Evolutionary conservation across 2,329 filamentous ascomycete genomes (phyloP).

Genomic region (Colletotrichum liriopes): DNA sequence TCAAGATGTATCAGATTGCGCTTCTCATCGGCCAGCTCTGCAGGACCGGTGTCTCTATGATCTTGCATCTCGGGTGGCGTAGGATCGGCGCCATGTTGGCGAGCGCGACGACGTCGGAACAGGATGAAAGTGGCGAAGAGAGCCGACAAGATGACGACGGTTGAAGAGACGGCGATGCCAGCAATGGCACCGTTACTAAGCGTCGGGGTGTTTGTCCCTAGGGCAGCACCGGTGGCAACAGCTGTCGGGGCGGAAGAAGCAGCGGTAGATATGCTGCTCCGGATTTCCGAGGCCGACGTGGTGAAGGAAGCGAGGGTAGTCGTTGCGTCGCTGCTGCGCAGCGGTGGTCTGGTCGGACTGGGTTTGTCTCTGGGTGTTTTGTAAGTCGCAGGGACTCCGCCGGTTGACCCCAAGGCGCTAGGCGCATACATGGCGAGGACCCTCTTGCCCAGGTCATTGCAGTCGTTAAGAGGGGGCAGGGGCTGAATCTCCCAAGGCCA

Average conservation of each 20-base stretch:
- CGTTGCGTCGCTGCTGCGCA: background rate
- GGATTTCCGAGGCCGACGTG: background rate
- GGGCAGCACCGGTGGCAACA: background rate
- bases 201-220: background rate
- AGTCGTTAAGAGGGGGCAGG: constrained; percentile 15
- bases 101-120: constrained; percentile 9
- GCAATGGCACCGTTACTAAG: constrained; percentile 26
- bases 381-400: constrained; percentile 11
- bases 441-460: constrained; percentile 19
- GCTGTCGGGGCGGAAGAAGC: background rate
- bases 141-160: background rate
- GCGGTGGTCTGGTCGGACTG: constrained; percentile 2
- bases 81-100: background rate
- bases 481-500: constrained; percentile 27
- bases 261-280: background rate
- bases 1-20: background rate
- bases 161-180: constrained; percentile 24
- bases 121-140: constrained; percentile 18
- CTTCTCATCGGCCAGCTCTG: constrained; percentile 29
- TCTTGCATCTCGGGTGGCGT: background rate
- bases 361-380: constrained; percentile 2
- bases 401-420: constrained; percentile 1
- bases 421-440: constrained; percentile 32
- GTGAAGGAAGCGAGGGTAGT: background rate
- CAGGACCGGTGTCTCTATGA: background rate